Evolutionary conservation across 2,329 filamentous ascomycete species (phyloP), one percentile per base, ranked within the genome.

Genomic region (Trichoderma asperellum): DNA sequence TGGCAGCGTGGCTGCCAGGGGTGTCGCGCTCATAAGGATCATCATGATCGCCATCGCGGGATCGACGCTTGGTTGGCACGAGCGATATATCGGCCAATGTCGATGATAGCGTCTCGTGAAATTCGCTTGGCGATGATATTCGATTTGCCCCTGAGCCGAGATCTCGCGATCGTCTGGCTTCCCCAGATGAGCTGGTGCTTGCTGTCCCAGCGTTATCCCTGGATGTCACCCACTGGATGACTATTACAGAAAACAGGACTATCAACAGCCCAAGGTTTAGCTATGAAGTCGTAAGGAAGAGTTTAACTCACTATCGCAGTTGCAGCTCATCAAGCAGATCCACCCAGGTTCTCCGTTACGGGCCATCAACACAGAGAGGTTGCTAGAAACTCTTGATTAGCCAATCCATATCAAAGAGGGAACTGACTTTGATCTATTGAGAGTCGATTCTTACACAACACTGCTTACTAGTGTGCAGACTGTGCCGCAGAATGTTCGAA

Each of bases 261-360:
- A 37, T 32, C 34, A 2, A 11, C 24, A 8, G 53, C 32, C 7
- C 57, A 74, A 21, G 68, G 40, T 7, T 43, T 43, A 29, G 40
- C 7, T 24, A 40, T n/a, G 2, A 57, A 40, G 18, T 24, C 43
- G 21, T 43, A 18, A 47, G 58, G 47, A 61, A 7, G n/a, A 11
- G 27, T 32, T 32, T 35, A 32, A 78, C 83, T 74, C 77, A 88
- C 87, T 85, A 74, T 91, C 88, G 71, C 83, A 82, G 73, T 90
- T 90, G 74, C 88, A 91, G 73, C 87, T 88, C 80, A 89, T 87
- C 4, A 91, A 81, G 72, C 88, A 91, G 2, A 91, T 83, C 88
- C 88, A 91, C 3, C 85, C 88, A 2, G 86, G 87, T 74, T 90
- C 88, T 14, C 88, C 88, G 29, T 87, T 78, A 2, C 90, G 81